Base-by-base conservation (phyloP, 1,139 yeast genomes). In the Diutina pseudorugosa region DNA sequence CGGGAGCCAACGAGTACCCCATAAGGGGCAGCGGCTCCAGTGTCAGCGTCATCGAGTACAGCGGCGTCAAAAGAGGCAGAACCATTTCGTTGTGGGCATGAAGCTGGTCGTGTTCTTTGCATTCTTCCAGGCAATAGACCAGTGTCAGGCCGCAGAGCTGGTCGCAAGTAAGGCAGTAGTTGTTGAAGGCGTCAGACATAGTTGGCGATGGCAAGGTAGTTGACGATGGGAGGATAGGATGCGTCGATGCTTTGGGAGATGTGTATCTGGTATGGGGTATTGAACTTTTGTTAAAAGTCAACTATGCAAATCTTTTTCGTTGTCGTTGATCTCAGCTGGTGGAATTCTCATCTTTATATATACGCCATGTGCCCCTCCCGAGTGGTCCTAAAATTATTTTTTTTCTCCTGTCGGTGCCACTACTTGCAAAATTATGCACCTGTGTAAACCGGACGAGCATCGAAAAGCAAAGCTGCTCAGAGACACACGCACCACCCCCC, bases 71-170 rank as follows among this genome's bases (percentile, higher is more conserved):
- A 8, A 40, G 42, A n/a, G 49, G 49, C 36, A 27, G 27, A 6
- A 45, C 49, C 36, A 25, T 18, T 6, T 40, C 42, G 42, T 40
- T n/a, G 42, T 40, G 42, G 8, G 42, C 42, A 8, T n/a, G 42
- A 19, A 16, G 20, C 20, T 40, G 42, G 27, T 45, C 49, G 9
- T 27, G 40, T 11, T 14, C 20, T 18, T 27, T 25, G 40, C 49
- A 45, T 20, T 45, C 49, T 11, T 45, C 49, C 49, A 45, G 49
- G 40, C 49, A 45, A 36, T 45, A 45, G 9, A 45, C 49, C 49
- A 27, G 40, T n/a, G 25, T 45, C 36, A 27, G 40, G 21, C 20
- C n/a, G 30, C 49, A 45, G n/a, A 45, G 30, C 30, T 45, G 49
- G 27, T 45, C 41, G 27, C 49, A 45, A 27, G 25, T 45, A n/a